These are phyloP conservation scores for Cardamine chenopodiifolia DNA, from an alignment of 345 rosid species.

Conservation along the genomic window DNA sequence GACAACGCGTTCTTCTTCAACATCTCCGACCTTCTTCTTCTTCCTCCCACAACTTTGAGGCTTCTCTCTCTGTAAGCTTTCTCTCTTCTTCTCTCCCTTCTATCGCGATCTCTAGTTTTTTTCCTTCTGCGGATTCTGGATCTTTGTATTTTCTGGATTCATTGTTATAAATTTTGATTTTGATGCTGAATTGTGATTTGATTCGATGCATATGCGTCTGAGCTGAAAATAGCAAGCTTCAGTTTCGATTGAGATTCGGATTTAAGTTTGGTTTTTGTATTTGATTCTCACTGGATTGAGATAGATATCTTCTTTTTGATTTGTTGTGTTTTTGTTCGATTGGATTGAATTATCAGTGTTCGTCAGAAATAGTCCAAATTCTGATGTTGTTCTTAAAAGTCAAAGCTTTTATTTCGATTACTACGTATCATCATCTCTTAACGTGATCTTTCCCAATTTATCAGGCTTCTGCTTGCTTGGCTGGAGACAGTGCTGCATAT, in stretches of 20 bases:
- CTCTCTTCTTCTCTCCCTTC: background rate
- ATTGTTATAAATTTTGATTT: background rate
- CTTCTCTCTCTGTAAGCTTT: constrained; percentile 69
- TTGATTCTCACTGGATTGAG: constrained; percentile 17
- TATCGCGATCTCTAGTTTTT: constrained; percentile 4
- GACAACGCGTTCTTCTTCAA: constrained; percentile 82
- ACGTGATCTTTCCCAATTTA: background rate
- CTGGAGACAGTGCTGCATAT: constrained; percentile 94
- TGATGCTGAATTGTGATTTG: background rate
- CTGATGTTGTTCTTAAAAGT: background rate
- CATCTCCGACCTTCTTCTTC: constrained; percentile 80
- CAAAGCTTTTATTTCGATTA: constrained; percentile 3
- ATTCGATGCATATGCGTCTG: background rate
- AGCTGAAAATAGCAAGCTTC: constrained; percentile 1
- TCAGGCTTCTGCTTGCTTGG: constrained; percentile 84
- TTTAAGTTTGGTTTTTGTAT: background rate
- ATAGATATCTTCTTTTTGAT: background rate
- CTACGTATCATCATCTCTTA: background rate
- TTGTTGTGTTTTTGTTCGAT: constrained; percentile 7
- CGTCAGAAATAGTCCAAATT: background rate
- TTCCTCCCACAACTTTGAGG: constrained; percentile 48
- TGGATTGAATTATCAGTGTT: constrained; percentile 13
- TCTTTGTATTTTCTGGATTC: constrained; percentile 25
- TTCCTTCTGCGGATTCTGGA: background rate
- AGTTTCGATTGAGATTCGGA: constrained; percentile 8